These are phyloP conservation scores for Neurospora sp. DNA, from an alignment of 2,329 filamentous ascomycete species.

Conservation along the genomic window DNA sequence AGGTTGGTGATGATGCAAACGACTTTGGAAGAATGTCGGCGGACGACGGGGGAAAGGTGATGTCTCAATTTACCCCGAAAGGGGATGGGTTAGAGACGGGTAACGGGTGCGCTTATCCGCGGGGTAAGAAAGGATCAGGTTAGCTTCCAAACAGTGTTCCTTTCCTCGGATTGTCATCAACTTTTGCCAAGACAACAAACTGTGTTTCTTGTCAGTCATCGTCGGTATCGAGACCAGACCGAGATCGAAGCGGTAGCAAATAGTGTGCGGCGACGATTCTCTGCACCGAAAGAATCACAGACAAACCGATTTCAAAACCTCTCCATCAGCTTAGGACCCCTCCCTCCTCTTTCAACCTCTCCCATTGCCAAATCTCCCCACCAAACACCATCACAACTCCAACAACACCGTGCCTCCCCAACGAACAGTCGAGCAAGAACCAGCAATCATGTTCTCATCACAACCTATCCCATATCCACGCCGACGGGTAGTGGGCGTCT, in stretches of 20 bases:
- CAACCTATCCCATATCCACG: constrained; percentile 23
- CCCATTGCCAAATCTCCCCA: not conserved
- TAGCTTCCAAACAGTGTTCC: not conserved
- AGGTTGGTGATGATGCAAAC: not conserved
- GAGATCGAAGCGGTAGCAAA: not conserved
- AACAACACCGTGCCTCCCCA: not conserved
- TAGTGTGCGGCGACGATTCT: not conserved
- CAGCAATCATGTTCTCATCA: constrained; percentile 12
- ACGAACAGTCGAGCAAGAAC: not conserved
- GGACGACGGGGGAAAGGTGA: not conserved
- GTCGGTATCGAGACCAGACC: not conserved
- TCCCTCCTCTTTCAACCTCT: not conserved
- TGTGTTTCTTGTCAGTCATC: not conserved
- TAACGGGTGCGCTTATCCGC: not conserved
- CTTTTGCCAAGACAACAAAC: not conserved
- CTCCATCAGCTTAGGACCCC: not conserved
- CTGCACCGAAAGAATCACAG: not conserved
- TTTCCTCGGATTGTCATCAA: not conserved
- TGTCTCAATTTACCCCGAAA: not conserved
- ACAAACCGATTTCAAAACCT: not conserved
- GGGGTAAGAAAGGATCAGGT: not conserved
- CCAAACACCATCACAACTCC: not conserved
- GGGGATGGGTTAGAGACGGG: not conserved
- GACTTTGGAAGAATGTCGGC: not conserved
- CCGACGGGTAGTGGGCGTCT: constrained; percentile 61